phyloP scores from a whole-genome alignment of 176 grass and related monocot species.

The Areca catechu region DNA sequence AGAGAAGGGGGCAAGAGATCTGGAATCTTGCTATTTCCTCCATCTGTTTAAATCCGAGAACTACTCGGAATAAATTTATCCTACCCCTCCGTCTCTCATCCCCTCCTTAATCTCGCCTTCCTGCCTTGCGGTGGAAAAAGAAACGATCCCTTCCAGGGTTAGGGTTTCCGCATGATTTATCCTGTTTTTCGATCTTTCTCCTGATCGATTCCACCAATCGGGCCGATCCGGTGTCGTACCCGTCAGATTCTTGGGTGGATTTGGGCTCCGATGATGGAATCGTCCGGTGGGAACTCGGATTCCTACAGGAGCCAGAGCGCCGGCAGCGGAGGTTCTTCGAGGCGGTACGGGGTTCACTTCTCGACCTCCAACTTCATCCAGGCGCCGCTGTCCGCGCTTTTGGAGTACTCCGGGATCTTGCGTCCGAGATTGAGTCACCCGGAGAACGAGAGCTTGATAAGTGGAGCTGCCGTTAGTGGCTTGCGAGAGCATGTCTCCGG shows the following conservation, averaged over 20 bases:
- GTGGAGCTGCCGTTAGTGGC: not conserved
- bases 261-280: constrained; percentile 11
- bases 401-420: constrained; percentile 89
- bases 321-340: constrained; percentile 23
- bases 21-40: too few species aligned
- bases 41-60: too few species aligned
- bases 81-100: too few species aligned
- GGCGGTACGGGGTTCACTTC: constrained; percentile 79
- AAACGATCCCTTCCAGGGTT: too few species aligned
- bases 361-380: constrained; percentile 83
- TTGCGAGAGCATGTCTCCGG: constrained; percentile 19
- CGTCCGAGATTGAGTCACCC: constrained; percentile 29
- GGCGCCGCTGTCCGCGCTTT: constrained; percentile 70
- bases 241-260: not conserved
- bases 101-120: too few species aligned
- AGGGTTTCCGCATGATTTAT: too few species aligned
- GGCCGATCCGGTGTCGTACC: too few species aligned
- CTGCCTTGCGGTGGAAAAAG: too few species aligned
- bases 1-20: too few species aligned
- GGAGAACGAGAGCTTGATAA: constrained; percentile 20
- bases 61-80: too few species aligned
- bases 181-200: too few species aligned
- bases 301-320: not conserved
- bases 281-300: not conserved
- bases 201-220: too few species aligned